These are phyloP conservation scores for Micractinium conductrix DNA, from an alignment of 139 green algal genomes.

Conservation along the genomic window DNA sequence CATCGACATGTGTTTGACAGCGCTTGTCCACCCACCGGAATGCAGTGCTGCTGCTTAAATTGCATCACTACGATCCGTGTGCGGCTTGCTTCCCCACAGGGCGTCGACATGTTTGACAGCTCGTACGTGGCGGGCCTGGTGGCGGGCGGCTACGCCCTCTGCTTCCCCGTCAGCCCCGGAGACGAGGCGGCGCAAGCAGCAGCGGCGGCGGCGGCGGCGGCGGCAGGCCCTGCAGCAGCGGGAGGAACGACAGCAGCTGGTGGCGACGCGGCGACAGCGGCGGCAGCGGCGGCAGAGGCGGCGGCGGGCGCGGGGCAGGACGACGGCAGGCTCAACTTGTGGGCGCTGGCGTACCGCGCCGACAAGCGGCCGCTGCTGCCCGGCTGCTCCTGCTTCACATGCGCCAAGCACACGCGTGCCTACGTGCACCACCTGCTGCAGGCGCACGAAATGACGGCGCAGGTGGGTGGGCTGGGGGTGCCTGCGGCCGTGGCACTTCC, in stretches of 20 bases:
- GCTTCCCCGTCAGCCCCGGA: slow-evolving; percentile 53
- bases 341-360: slow-evolving; percentile 55
- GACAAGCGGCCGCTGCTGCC: slow-evolving; percentile 65
- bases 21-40: too few relatives aligned
- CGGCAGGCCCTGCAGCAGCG: neutral
- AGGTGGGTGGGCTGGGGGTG: slow-evolving; percentile 9
- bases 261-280: too few relatives aligned
- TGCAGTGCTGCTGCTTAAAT: too few relatives aligned
- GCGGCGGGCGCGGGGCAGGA: slow-evolving; percentile 45
- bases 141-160: slow-evolving; percentile 64
- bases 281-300: neutral
- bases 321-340: slow-evolving; percentile 75
- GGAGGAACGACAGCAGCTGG: too few relatives aligned
- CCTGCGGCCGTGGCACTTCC: too few relatives aligned
- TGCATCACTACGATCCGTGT: too few relatives aligned
- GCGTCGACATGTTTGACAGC: slow-evolving; percentile 69
- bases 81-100: slow-evolving; percentile 9
- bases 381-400: slow-evolving; percentile 76
- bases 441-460: slow-evolving; percentile 77
- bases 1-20: too few relatives aligned
- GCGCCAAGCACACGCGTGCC: slow-evolving; percentile 64
- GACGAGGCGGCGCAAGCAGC: neutral
- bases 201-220: neutral
- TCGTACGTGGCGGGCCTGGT: slow-evolving; percentile 50
- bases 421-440: slow-evolving; percentile 87